Percentiles rank a stretch among this genome's conserved stretches.
Evolutionary conservation across 805 yeast species (phyloP).

Genomic region (Starmerella apis): DNA sequence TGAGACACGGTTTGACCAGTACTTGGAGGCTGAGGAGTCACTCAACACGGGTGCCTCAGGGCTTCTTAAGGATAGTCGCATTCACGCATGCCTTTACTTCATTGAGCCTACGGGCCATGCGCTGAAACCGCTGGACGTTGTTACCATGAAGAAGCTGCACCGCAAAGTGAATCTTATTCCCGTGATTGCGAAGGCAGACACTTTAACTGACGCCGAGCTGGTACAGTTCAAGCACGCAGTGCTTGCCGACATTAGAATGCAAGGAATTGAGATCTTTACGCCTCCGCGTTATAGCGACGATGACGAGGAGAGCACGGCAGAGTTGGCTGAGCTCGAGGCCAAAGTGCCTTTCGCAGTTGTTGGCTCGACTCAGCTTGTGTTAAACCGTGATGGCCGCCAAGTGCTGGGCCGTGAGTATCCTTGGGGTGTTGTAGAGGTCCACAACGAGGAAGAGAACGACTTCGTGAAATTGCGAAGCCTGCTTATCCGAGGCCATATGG

Average conservation of each 20-base stretch:
- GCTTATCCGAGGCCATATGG: slow-evolving; percentile 79
- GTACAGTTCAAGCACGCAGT: slow-evolving; percentile 64
- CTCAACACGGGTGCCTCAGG: slow-evolving; percentile 50
- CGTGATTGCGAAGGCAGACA: slow-evolving; percentile 88
- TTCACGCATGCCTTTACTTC: slow-evolving; percentile 88
- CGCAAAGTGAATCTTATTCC: slow-evolving; percentile 90
- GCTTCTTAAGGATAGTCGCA: slow-evolving; percentile 59
- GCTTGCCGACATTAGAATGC: slow-evolving; percentile 61
- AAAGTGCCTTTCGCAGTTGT: slow-evolving; percentile 88
- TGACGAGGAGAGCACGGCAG: slow-evolving; percentile 68
- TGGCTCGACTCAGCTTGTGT: slow-evolving; percentile 69
- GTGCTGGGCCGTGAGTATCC: slow-evolving; percentile 92
- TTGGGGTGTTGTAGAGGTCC: slow-evolving; percentile 95
- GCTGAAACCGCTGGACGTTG: slow-evolving; percentile 77
- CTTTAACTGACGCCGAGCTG: slow-evolving; percentile 80
- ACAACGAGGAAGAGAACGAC: slow-evolving; percentile 87
- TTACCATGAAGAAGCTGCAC: slow-evolving; percentile 77
- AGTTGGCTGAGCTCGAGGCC: slow-evolving; percentile 55
- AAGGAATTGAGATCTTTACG: slow-evolving; percentile 62
- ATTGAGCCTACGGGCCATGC: slow-evolving; percentile 97
- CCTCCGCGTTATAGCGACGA: slow-evolving; percentile 72
- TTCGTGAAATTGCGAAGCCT: slow-evolving; percentile 81
- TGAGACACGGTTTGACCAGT: slow-evolving; percentile 73
- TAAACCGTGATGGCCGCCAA: slow-evolving; percentile 57
- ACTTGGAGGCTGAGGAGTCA: slow-evolving; percentile 80